Conservation (phyloP, 768 basidiomycete genomes). For the Fomitopsis serialis region DNA sequence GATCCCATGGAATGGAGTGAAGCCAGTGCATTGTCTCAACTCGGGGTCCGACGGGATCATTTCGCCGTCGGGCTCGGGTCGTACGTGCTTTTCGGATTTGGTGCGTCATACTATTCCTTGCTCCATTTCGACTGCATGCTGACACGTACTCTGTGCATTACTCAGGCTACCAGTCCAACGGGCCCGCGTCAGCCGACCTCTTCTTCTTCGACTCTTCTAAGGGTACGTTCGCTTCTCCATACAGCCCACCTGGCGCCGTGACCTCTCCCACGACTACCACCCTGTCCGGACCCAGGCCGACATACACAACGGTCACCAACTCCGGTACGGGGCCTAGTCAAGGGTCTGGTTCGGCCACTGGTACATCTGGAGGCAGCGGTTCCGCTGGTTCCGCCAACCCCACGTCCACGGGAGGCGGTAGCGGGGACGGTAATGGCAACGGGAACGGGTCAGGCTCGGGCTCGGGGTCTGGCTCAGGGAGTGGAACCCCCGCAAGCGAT, state of each 20-base stretch:
- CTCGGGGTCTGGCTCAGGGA: slow-evolving; percentile 4
- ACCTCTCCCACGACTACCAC: slow-evolving; percentile 22
- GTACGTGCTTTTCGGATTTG: slow-evolving; percentile 72
- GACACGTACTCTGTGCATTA: slow-evolving; percentile 16
- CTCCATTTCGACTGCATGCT: not conserved
- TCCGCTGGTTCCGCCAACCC: slow-evolving; percentile 6
- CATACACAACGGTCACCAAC: slow-evolving; percentile 7
- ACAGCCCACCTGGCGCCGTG: slow-evolving; percentile 29
- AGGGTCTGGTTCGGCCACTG: slow-evolving; percentile 6
- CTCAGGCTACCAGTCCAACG: slow-evolving; percentile 23
- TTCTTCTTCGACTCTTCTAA: slow-evolving; percentile 42
- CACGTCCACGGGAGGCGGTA: slow-evolving; percentile 11
- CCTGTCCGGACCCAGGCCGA: slow-evolving; percentile 17
- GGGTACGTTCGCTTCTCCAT: slow-evolving; percentile 32
- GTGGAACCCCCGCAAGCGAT: not conserved
- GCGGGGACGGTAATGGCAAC: slow-evolving; percentile 13
- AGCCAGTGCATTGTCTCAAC: slow-evolving; percentile 43
- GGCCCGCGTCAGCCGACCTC: slow-evolving; percentile 51
- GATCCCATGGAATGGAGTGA: slow-evolving; percentile 56
- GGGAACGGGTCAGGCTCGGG: slow-evolving; percentile 19
- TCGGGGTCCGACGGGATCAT: slow-evolving; percentile 71
- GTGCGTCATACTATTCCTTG: slow-evolving; percentile 44
- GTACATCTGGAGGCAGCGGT: slow-evolving; percentile 13
- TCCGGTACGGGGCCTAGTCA: slow-evolving; percentile 9
- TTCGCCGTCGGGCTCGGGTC: slow-evolving; percentile 57